Percentiles rank a stretch among this genome's conserved stretches.
phyloP scores from a whole-genome alignment of 2,329 filamentous ascomycete species.

The Epichloe gansuensis region DNA sequence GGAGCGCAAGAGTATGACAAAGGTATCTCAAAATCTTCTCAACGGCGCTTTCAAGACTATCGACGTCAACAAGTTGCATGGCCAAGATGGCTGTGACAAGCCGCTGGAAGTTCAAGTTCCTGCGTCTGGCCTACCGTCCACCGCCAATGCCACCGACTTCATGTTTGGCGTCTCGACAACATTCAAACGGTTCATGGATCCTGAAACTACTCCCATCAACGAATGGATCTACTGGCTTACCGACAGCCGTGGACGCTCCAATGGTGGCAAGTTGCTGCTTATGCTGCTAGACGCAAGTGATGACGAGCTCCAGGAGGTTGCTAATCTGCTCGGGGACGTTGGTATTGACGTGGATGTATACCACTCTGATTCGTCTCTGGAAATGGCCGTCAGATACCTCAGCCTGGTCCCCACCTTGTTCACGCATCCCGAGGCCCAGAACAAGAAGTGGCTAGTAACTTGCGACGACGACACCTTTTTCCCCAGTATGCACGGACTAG shows the following conservation, averaged over 20 bases:
- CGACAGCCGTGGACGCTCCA: conserved; percentile 40
- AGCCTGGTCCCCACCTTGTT: conserved; percentile 42
- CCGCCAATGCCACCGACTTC: conserved; percentile 42
- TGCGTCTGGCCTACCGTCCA: conserved; percentile 34
- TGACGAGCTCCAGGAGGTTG: conserved; percentile 36
- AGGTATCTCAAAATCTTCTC: conserved; percentile 34
- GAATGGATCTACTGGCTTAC: conserved; percentile 51
- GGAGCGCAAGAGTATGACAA: conserved; percentile 37
- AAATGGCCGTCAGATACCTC: conserved; percentile 47
- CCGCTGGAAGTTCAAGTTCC: conserved; percentile 39
- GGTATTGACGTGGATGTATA: conserved; percentile 47
- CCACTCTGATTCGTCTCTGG: conserved; percentile 36
- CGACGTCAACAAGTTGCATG: conserved; percentile 30
- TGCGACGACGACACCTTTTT: conserved; percentile 57
- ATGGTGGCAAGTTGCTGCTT: conserved; percentile 43
- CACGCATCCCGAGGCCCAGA: conserved; percentile 33
- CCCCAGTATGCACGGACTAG: conserved; percentile 41
- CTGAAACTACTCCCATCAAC: conserved; percentile 37
- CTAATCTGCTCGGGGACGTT: conserved; percentile 29
- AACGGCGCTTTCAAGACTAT: conserved; percentile 35
- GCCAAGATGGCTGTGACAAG: conserved; percentile 30
- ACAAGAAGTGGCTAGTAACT: conserved; percentile 46
- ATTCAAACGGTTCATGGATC: conserved; percentile 39
- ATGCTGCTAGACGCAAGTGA: conserved; percentile 40
- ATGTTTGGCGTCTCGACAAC: conserved; percentile 48